Percentiles rank a stretch among this genome's conserved stretches.
Conservation (phyloP, 169 alveolate genomes). For the Cryptosporidium baileyi region DNA sequence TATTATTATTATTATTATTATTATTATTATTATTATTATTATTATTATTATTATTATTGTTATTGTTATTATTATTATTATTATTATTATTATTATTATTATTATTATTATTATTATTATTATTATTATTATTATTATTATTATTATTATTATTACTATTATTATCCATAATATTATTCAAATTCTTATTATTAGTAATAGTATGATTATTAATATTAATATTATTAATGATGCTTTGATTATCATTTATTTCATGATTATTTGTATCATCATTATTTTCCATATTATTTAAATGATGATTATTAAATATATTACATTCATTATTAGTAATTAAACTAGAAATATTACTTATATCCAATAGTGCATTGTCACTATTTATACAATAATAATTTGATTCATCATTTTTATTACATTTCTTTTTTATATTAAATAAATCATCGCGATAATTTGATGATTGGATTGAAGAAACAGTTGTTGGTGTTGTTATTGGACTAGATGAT, state of each 20-base stretch:
- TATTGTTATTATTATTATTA: neutral
- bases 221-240: too few relatives aligned
- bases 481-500: neutral
- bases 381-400: conserved; percentile 17
- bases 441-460: conserved; percentile 4
- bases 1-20: neutral
- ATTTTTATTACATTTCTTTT: conserved; percentile 11
- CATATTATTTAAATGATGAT: neutral
- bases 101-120: neutral
- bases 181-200: neutral
- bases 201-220: neutral
- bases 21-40: neutral
- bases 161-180: neutral
- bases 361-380: neutral
- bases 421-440: neutral
- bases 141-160: neutral
- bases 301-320: neutral
- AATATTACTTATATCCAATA: neutral
- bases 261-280: neutral
- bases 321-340: neutral
- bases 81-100: neutral
- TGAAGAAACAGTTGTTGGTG: neutral
- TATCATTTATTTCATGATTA: neutral
- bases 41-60: neutral
- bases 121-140: neutral